Percentiles rank a stretch among this genome's conserved stretches.
phyloP scores from a whole-genome alignment of 2,329 filamentous ascomycete genomes.

The Penicillium sp. region DNA sequence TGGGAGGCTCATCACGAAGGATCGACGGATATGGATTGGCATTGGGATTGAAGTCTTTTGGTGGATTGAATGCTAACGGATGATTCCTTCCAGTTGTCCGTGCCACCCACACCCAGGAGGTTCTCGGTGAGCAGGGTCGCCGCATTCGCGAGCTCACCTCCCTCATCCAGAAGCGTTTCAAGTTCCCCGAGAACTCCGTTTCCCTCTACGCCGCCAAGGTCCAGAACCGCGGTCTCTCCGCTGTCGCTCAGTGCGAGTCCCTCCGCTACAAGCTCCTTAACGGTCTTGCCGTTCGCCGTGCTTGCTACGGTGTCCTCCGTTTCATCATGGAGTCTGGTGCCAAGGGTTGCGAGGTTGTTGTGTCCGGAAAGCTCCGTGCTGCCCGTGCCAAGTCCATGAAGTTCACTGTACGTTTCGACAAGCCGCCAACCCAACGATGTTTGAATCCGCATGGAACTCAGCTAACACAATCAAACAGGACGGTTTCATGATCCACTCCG shows the following conservation, averaged over 20 bases:
- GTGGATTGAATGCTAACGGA: conserved; percentile 33
- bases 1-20: conserved; percentile 4
- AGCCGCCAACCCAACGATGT: not conserved
- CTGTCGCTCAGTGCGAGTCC: conserved; percentile 99
- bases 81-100: conserved; percentile 70
- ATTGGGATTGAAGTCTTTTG: conserved; percentile 15
- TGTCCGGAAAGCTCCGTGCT: conserved; percentile 97
- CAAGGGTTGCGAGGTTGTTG: conserved; percentile 99
- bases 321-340: conserved; percentile 99
- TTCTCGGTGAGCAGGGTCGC: conserved; percentile 99
- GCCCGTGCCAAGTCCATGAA: conserved; percentile 99
- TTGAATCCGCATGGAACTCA: not conserved
- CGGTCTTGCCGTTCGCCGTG: conserved; percentile 96
- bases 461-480: conserved; percentile 53
- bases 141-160: conserved; percentile 99
- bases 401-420: conserved; percentile 77
- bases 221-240: conserved; percentile 99
- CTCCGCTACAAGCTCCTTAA: conserved; percentile 99
- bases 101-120: conserved; percentile 99
- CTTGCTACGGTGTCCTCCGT: conserved; percentile 99
- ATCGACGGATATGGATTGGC: conserved; percentile 7
- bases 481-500: conserved; percentile 99
- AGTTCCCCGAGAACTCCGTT: conserved; percentile 99
- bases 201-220: conserved; percentile 99
- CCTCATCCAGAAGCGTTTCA: conserved; percentile 99